Evolutionary conservation across 192 early-diverging fungal species (phyloP).

Genomic region (Geranomyces michiganensis): DNA sequence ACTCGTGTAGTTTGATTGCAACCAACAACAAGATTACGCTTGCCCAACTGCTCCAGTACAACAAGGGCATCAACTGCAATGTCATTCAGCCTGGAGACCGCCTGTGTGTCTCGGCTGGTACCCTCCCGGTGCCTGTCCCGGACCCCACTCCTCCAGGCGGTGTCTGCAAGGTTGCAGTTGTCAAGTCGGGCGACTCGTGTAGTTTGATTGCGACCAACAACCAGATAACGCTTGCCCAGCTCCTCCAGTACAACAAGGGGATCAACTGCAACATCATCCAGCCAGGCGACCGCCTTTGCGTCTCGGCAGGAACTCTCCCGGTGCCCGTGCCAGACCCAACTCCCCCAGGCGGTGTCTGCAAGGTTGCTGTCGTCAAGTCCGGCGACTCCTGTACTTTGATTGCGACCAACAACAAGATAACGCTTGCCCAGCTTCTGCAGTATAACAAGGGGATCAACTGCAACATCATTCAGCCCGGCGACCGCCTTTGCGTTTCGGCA

Average conservation of each 20-base stretch:
- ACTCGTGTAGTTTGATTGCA: slow-evolving; percentile 11
- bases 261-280: slow-evolving; percentile 15
- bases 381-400: slow-evolving; percentile 14
- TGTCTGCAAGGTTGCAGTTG: slow-evolving; percentile 11
- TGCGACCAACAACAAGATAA: slow-evolving; percentile 9
- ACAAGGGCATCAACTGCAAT: slow-evolving; percentile 15
- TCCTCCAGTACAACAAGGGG: slow-evolving; percentile 4
- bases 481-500: slow-evolving; percentile 17
- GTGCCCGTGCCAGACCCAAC: not conserved
- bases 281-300: slow-evolving; percentile 23
- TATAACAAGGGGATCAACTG: slow-evolving; percentile 20
- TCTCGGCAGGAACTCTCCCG: slow-evolving; percentile 2
- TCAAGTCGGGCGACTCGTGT: slow-evolving; percentile 8
- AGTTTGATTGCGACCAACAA: slow-evolving; percentile 1
- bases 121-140: not conserved
- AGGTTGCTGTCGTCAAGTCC: not conserved
- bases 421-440: not conserved
- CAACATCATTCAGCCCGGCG: slow-evolving; percentile 12
- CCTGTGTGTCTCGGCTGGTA: slow-evolving; percentile 18
- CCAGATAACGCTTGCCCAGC: not conserved
- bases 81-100: slow-evolving; percentile 13
- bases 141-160: not conserved
- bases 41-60: not conserved
- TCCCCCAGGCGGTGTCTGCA: slow-evolving; percentile 5
- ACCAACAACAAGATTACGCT: slow-evolving; percentile 2